Evolutionary conservation across 345 rosid species (phyloP), one percentile per base, ranked within the genome.

Genomic region (Populus euphratica): DNA sequence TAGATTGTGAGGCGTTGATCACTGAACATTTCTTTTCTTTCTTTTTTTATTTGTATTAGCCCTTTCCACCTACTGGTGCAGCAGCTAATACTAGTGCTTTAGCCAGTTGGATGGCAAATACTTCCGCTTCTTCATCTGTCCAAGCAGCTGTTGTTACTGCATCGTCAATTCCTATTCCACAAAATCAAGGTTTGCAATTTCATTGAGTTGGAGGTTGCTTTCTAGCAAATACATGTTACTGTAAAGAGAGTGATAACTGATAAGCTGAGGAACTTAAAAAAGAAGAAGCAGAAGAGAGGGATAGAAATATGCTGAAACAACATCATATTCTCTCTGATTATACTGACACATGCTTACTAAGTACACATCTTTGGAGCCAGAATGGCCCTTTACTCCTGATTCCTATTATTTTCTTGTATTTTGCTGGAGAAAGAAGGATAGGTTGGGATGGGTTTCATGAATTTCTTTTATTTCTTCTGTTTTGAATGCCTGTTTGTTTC

Each of bases 101-200:
- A 66, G 93, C 97, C 77, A 91, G 98, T 78, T 93, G 98, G 87
- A 94, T 94, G 87, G 92, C 93, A 79, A 87, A 86, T 86, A 88
- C 89, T 62, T 90, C 91, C 75, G 93, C 92, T 77, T 85, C 97
- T 73, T 90, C 97, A 52, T 85, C 97, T 20, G 91, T 90, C 71
- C 98, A 92, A 89, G 92, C 97, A 44, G 91, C 97, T 79, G 92
- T 91, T 83, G 92, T 90, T 75, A 88, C 91, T 74, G 91, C 97
- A 76, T 91, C 92, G 1, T 86, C 91, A n/a, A 87, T 90, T 50
- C 96, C 96, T 39, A 85, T 84, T 78, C 84, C 94, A 14, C 97
- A 86, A 78, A 90, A 85, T 86, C 96, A 91, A 91, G 94, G 97
- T 94, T 75, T 69, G 86, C 72, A 69, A 38, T 73, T 35, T 39